Base-by-base conservation (phyloP, 306 rosid genomes). In the Begonia peltatifolia region DNA sequence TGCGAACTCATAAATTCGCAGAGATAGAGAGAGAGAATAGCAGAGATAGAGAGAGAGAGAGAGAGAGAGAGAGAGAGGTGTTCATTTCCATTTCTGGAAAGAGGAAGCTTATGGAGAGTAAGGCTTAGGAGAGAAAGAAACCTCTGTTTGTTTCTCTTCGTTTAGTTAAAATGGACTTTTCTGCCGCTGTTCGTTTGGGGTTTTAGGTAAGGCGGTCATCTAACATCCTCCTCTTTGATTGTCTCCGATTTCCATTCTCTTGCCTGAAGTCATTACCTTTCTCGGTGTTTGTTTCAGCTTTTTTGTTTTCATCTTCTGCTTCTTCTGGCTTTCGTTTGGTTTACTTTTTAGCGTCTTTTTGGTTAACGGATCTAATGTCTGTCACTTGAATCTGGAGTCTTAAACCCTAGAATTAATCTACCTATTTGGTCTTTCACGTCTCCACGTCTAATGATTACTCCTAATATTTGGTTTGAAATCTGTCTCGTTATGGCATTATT, bases 131-230 rank as follows among this genome's bases (percentile, higher is more conserved):
- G 86, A 68, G 88, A 75, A 86, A 80, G 73, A 65, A 66, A 56
- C 65, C 68, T 70, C 63, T 63, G 51, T 76, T 64, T 67, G 62
- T 55, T 46, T 52, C 53, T 61, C 63, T 47, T 63, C 64, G 41
- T 60, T 59, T 35, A 62, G 67, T 61, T 62, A 55, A 46, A 58
- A 66, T 64, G 62, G 56, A 61, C 64, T 58, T 61, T 61, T 62
- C 61, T 61, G 53, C 74, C 66, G 46, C 57, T 58, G 63, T 52
- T 63, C 64, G 63, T 63, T 68, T 69, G 71, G 82, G 56, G 68
- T 70, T 65, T 53, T 75, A 89, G 95, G 94, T 82, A 52, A 75
- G 72, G 68, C 63, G 20, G 69, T 62, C 68, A 59, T 35, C 58
- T 36, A 61, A 18, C 55, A 14, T 64, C 49, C 53, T 60, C 15